Percentiles rank a stretch among this genome's conserved stretches.
These are phyloP conservation scores for Primulina huaijiensis DNA, from an alignment of 257 asterid genomes.

Conservation along the genomic window DNA sequence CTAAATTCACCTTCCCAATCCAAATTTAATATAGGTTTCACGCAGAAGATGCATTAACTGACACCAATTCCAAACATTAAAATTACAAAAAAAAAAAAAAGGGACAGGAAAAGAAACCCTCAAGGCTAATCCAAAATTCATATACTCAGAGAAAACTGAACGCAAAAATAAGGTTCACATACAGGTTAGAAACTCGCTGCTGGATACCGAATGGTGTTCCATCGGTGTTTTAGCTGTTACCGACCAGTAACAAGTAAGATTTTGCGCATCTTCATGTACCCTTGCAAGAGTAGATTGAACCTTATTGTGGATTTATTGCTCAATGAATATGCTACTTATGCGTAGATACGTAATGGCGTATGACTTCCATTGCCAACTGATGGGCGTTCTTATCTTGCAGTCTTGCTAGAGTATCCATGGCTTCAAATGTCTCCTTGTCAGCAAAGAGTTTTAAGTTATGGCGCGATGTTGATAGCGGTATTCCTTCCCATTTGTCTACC, in stretches of 20 bases:
- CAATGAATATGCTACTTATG: slow-evolving; percentile 51
- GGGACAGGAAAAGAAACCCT: background rate
- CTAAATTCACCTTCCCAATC: no score
- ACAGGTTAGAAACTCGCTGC: slow-evolving; percentile 20
- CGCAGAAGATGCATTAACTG: no score
- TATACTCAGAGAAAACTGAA: slow-evolving; percentile 17
- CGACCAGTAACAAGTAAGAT: background rate
- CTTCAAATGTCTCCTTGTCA: slow-evolving; percentile 69
- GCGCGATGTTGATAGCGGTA: slow-evolving; percentile 52
- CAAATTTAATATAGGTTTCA: no score
- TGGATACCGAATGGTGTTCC: slow-evolving; percentile 18
- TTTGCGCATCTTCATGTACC: background rate
- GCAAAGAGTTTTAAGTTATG: slow-evolving; percentile 71
- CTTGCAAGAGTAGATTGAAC: slow-evolving; percentile 13
- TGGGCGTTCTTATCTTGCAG: slow-evolving; percentile 66
- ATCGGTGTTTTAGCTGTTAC: slow-evolving; percentile 1
- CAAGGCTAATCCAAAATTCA: background rate
- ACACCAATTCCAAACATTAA: no score
- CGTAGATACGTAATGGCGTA: slow-evolving; percentile 73
- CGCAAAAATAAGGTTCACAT: background rate
- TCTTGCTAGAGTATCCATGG: slow-evolving; percentile 56
- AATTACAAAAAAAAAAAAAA: no score
- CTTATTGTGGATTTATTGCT: slow-evolving; percentile 28
- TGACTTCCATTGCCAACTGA: slow-evolving; percentile 78
- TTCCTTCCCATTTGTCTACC: slow-evolving; percentile 80